Evolutionary conservation across 768 basidiomycete species (phyloP), one percentile per base, ranked within the genome.

Genomic region (Boletus sp.): DNA sequence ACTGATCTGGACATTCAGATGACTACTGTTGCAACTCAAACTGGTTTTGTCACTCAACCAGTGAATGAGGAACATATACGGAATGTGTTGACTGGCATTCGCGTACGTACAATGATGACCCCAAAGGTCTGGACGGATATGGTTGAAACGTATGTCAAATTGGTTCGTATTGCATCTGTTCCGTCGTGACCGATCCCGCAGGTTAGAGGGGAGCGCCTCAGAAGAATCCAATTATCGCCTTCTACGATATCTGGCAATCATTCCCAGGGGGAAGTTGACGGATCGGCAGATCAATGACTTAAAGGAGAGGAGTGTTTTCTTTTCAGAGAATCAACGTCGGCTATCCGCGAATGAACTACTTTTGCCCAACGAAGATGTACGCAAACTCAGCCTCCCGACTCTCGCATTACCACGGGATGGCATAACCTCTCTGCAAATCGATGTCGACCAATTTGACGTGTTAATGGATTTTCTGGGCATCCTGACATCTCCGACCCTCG

Each of bases 371-470:
- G 83, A 84, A 30, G 72, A 77, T 2, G 79, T 93, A 51, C 78
- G 88, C 21, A 74, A 79, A 40, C 74, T 98, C 8, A 80, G 80
- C 13, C 72, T 98, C n/a, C 93, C 94, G 4, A 65, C 94, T 5
- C 77, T 98, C 32, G 88, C 51, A 23, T 53, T 62, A 14, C 55
- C 51, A 17, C 32, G 6, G 11, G 39, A 40, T 3, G 8, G 21
- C n/a, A 7, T 40, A 17, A 21, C n/a, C 33, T 19, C 19, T 34
- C 35, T 38, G 6, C 48, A 47, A 19, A 23, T 4, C 25, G 14
- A 1, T 30, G 14, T 40, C 14, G 55, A 41, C 39, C 7, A 30
- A 5, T 35, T 39, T 34, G 21, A 25, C 19, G 3, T 35, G 17
- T 39, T 33, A 2, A 0, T 17, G 5, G n/a, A 17, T 0, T 37